Evolutionary conservation across 2,329 filamentous ascomycete species (phyloP).

Genomic region (Phaeoacremonium minimum): DNA sequence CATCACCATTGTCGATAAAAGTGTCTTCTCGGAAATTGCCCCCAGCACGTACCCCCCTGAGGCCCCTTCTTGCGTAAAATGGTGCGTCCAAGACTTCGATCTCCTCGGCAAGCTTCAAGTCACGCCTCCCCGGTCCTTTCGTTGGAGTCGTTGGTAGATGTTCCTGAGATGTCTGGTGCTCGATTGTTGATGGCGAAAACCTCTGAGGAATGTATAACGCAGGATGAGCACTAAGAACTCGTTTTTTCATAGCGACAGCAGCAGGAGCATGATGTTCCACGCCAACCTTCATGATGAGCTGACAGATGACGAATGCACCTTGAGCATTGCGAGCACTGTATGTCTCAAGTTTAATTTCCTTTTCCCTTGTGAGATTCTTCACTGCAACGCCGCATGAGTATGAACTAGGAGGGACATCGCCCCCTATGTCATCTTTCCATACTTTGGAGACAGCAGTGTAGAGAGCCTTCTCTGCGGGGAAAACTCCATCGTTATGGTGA

Average conservation of each 20-base stretch:
- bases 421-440: constrained; percentile 28
- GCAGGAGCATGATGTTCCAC: constrained; percentile 36
- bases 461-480: constrained; percentile 45
- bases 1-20: too few species aligned
- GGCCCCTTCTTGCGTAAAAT: constrained; percentile 32
- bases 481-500: constrained; percentile 36
- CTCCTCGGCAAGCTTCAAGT: constrained; percentile 30
- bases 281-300: constrained; percentile 35
- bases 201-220: constrained; percentile 33
- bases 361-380: constrained; percentile 25
- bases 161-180: constrained; percentile 15
- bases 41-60: constrained; percentile 11
- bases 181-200: constrained; percentile 15
- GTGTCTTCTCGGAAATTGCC: too few species aligned
- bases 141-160: constrained; percentile 13
- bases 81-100: constrained; percentile 47
- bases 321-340: neutral
- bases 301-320: constrained; percentile 30
- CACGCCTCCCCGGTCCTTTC: constrained; percentile 20
- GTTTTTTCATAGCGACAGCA: constrained; percentile 37
- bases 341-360: constrained; percentile 4
- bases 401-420: constrained; percentile 11
- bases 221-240: constrained; percentile 42
- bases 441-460: constrained; percentile 41
- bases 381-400: constrained; percentile 1